These are phyloP conservation scores for Mycena vulgaris DNA, from an alignment of 768 basidiomycete genomes.

Conservation along the genomic window DNA sequence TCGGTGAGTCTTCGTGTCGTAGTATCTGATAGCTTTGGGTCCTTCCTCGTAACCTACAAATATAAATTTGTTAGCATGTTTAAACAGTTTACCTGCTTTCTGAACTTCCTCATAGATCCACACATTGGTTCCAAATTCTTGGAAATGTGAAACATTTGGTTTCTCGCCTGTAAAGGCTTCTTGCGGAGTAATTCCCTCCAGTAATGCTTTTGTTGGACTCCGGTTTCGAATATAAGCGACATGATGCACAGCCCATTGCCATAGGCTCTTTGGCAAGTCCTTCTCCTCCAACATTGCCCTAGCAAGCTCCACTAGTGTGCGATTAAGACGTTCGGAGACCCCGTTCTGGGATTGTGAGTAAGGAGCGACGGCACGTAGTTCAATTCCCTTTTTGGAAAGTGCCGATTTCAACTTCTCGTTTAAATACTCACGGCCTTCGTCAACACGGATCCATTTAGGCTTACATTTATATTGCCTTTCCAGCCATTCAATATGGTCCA, in stretches of 20 bases:
- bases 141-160: neutral
- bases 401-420: constrained; percentile 31
- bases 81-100: constrained; percentile 6
- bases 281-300: too few species aligned
- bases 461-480: constrained; percentile 32
- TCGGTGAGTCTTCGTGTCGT: constrained; percentile 6
- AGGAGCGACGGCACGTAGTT: too few species aligned
- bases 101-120: constrained; percentile 20
- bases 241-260: too few species aligned
- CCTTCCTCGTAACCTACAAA: constrained; percentile 24
- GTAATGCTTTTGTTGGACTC: neutral
- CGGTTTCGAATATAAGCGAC: constrained; percentile 12
- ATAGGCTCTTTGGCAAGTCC: too few species aligned
- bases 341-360: too few species aligned
- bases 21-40: constrained; percentile 22
- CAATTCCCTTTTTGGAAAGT: too few species aligned
- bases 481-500: constrained; percentile 32
- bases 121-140: constrained; percentile 19
- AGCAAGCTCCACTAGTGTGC: too few species aligned
- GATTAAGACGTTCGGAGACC: constrained; percentile 52
- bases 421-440: constrained; percentile 51
- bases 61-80: constrained; percentile 7
- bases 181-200: too few species aligned
- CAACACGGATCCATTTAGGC: constrained; percentile 33
- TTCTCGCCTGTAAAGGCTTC: too few species aligned